Evolutionary conservation across 2,329 filamentous ascomycete genomes (phyloP), one percentile per base, ranked within the genome.

Genomic region (Fusarium tanahbumbuense): DNA sequence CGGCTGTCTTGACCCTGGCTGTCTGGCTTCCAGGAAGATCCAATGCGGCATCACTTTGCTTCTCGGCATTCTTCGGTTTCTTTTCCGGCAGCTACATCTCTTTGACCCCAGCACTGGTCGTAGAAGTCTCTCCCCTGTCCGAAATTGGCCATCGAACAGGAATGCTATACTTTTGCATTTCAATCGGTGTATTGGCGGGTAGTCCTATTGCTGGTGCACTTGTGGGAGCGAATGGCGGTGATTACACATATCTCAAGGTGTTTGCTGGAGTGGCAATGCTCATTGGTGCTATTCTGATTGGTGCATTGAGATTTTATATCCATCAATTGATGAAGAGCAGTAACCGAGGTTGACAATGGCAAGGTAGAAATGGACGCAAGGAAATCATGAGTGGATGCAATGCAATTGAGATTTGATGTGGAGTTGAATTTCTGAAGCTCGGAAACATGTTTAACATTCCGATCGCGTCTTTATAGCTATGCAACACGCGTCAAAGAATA

Each of bases 341-440:
- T 37, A 37, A 18, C 34, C 18, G 18, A 11, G 34, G 11, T 3
- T 11, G 1, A 12, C 12, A 10, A 37, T 37, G 18, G 18, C 34
- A n/a, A 37, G 6, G 34, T 37, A 10, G 34, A 37, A 5, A 37
- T n/a, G 2, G 34, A 4, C 6, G 6, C 6, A 7, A 18, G n/a
- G 0, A n/a, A 7, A 6, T 10, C 10, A 7, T 37, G 9, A n/a
- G 6, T 37, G 5, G 32, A 16, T 34, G 16, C 9, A 2, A 5
- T 1, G 13, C 8, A 8, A 16, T 4, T 3, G 15, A 8, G 3
- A 18, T 2, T 9, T 5, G 8, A 6, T 7, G 34, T 6, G 1
- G 1, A 9, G 9, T 11, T 5, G 5, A 7, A 1, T 18, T 6
- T 7, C 5, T 11, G 0, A 4, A 11, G 34, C 6, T 37, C 10